Base-by-base conservation (phyloP, 768 basidiomycete genomes). In the Rhizopogon roseolus region DNA sequence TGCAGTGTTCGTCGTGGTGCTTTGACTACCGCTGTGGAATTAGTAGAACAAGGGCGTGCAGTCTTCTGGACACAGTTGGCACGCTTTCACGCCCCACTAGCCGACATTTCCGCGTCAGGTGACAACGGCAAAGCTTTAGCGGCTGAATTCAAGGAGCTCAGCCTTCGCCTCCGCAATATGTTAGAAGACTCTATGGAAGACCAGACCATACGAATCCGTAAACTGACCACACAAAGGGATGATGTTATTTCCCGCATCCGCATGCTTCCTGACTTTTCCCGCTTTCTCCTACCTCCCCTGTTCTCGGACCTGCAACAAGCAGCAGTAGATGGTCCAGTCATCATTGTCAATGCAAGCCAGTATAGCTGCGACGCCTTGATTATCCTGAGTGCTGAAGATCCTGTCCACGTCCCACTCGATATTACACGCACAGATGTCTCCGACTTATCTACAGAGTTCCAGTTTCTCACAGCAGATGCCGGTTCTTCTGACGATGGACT, bases 321-420 rank as follows among this genome's bases (percentile, higher is more conserved):
- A 6, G 62, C 62, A 3, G n/a, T 29, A 11, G 41, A 57, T 16
- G 62, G 60, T 2, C 63, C 62, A 5, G 57, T 63, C 8, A 50
- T 64, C 8, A 38, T 57, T 28, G 29, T 59, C 10, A 63, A 62
- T 38, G 49, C 53, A 2, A 54, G 55, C 36, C 36, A 49, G 13
- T 51, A 60, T 17, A 27, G 50, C 22, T 61, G 55, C 22, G 59
- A 56, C 43, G 59, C 54, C 4, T 38, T 60, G 3, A 44, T 54
- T 27, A 36, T 60, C 14, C 25, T 43, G 8, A 34, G 34, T 27
- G n/a, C 25, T 11, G 16, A 10, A 37, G 49, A 50, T 34, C 28
- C 49, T n/a, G 13, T 50, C 6, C 49, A 37, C 7, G 17, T 38
- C 22, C 36, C 49, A 25, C 49, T 50, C 14, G 19, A 50, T 27